Base-by-base conservation (phyloP, 2,329 filamentous ascomycete species). In the Aspergillus spinulosporus region DNA sequence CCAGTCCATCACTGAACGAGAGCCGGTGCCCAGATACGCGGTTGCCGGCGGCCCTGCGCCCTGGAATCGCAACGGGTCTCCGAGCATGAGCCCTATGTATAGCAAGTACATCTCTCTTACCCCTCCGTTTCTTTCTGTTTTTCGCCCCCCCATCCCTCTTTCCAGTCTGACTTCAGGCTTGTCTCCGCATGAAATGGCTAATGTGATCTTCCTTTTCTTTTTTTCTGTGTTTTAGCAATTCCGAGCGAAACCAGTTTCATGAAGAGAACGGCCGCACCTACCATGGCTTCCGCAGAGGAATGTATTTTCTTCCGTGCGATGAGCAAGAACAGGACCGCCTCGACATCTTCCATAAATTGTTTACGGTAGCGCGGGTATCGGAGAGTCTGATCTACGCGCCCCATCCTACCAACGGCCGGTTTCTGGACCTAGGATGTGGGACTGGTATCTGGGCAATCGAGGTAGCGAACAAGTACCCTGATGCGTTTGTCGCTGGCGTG, bases 371-470 rank as follows among this genome's bases (percentile, higher is more conserved):
- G 49, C 84, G 88, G 60, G 73, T 77, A 43, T 70, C 68, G 29
- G 78, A 81, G 55, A 67, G 66, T 11, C 65, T 78, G 37, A 74
- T 76, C 9, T 71, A 74, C 59, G 72, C 75, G 48, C 75, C 75
- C 3, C 68, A 71, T 61, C 69, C 69, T 1, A 68, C 65, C 3
- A 73, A 74, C 54, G 75, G 76, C 56, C 78, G 82, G 58, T 81
- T 86, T 59, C 76, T 86, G 54, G 84, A 86, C 65, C 67, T 96
- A 52, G 93, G 92, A 42, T 92, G 88, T 61, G 93, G 92, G 14
- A 96, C 91, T 1, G 92, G 91, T 39, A 93, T 96, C 59, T 97
- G 93, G 93, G 85, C 88, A 40, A 89, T 95, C 65, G 88, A 93
- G 63, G 88, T 96, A 75, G 88, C 89, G 60, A 86, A 89, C 83